A percentile compares a stretch with the other conserved stretches of the same genome.
phyloP scores from a whole-genome alignment of 2,329 filamentous ascomycete genomes.

The Bimuria novae-zelandiae region DNA sequence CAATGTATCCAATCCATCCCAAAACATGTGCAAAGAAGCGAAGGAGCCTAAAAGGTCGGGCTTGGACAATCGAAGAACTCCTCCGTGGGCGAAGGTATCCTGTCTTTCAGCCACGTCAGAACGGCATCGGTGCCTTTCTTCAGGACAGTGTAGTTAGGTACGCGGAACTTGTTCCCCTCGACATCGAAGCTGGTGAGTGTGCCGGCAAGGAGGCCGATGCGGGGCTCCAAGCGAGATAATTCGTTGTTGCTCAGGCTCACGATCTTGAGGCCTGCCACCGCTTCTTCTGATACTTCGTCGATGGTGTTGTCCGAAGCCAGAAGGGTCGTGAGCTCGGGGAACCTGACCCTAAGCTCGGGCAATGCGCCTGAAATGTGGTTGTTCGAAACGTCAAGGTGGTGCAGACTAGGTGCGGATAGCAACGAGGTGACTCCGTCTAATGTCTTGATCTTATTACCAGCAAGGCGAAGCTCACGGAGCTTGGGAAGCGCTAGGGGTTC shows the following conservation, averaged over 20 bases:
- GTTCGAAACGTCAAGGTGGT: slow-evolving; percentile 78
- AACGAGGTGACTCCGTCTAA: slow-evolving; percentile 67
- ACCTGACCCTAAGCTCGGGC: slow-evolving; percentile 67
- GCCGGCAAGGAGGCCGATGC: slow-evolving; percentile 76
- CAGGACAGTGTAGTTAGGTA: slow-evolving; percentile 81
- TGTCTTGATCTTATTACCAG: slow-evolving; percentile 70
- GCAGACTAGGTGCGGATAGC: slow-evolving; percentile 74
- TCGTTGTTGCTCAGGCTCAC: slow-evolving; percentile 86
- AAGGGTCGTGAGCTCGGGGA: slow-evolving; percentile 72
- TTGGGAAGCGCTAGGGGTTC: slow-evolving; percentile 68
- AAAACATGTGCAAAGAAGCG: slow-evolving; percentile 5
- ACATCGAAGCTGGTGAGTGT: slow-evolving; percentile 72
- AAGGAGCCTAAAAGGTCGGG: slow-evolving; percentile 6
- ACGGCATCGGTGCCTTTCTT: slow-evolving; percentile 87
- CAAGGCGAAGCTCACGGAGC: slow-evolving; percentile 77
- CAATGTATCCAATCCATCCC: slow-evolving; percentile 2
- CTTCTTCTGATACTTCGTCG: slow-evolving; percentile 70
- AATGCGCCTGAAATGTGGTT: slow-evolving; percentile 76
- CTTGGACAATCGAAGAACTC: slow-evolving; percentile 27
- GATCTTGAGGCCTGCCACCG: slow-evolving; percentile 73
- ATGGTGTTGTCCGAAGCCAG: slow-evolving; percentile 81
- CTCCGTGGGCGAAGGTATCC: slow-evolving; percentile 61
- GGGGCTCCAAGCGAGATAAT: slow-evolving; percentile 78
- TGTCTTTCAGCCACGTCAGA: slow-evolving; percentile 77
- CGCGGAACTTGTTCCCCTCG: slow-evolving; percentile 82